These are phyloP conservation scores for Trametes cubensis DNA, from an alignment of 768 basidiomycete genomes.

Conservation along the genomic window DNA sequence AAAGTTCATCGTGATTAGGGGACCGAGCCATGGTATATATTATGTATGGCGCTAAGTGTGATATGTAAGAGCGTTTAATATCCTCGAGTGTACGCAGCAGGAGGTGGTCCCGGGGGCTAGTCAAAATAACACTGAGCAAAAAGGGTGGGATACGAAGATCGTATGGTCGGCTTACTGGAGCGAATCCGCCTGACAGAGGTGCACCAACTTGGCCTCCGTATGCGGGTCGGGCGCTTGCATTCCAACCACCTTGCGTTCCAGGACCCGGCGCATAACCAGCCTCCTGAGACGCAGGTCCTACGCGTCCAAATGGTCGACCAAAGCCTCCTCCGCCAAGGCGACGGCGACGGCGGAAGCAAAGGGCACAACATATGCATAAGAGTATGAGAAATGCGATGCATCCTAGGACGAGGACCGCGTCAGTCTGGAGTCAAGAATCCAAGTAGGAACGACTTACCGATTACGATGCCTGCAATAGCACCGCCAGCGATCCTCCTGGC, in stretches of 20 bases:
- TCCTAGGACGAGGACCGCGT: too few relatives aligned
- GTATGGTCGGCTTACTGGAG: conserved; percentile 6
- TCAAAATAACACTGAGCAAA: too few relatives aligned
- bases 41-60: too few relatives aligned
- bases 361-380: conserved; percentile 7
- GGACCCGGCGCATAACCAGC: conserved; percentile 7
- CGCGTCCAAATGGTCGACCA: neutral
- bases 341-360: conserved; percentile 18
- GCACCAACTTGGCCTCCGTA: conserved; percentile 5
- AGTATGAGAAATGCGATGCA: conserved; percentile 4
- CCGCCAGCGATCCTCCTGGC: conserved; percentile 17
- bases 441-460: too few relatives aligned
- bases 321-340: neutral
- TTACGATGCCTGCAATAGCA: conserved; percentile 25
- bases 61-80: neutral
- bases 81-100: conserved; percentile 4
- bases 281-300: conserved; percentile 1
- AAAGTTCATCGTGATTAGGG: too few relatives aligned
- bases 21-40: too few relatives aligned
- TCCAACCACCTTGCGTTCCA: conserved; percentile 4
- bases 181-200: conserved; percentile 14
- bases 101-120: conserved; percentile 9
- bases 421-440: too few relatives aligned
- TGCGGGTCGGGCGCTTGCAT: neutral
- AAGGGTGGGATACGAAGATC: too few relatives aligned